Evolutionary conservation across 106 monocot species (phyloP).

Genomic region (Dendrobium catenatum): DNA sequence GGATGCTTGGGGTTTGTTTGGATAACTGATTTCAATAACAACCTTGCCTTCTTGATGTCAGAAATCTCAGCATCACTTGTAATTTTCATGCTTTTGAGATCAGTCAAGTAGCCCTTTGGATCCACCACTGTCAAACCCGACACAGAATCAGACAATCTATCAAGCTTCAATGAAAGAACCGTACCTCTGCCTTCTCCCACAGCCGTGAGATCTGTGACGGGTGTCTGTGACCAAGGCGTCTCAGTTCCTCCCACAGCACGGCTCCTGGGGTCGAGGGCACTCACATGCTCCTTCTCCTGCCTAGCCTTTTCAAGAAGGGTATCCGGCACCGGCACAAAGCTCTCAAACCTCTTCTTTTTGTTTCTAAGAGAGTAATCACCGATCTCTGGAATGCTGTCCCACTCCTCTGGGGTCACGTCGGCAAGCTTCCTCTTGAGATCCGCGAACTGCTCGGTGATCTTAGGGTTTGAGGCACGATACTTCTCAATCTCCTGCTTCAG

Average conservation of each 20-base stretch:
- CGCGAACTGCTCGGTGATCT: conserved; percentile 97
- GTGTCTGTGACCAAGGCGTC: conserved; percentile 91
- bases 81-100: conserved; percentile 98
- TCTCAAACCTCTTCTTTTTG: conserved; percentile 98
- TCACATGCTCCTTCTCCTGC: conserved; percentile 94
- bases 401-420: conserved; percentile 67
- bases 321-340: conserved; percentile 95
- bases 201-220: conserved; percentile 90
- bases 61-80: conserved; percentile 98
- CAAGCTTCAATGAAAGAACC: conserved; percentile 83
- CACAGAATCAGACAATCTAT: conserved; percentile 91
- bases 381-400: conserved; percentile 97
- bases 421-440: conserved; percentile 85
- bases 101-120: conserved; percentile 94
- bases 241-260: conserved; percentile 78
- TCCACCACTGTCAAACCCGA: conserved; percentile 90
- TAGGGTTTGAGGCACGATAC: conserved; percentile 92
- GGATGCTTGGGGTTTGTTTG: conserved; percentile 98
- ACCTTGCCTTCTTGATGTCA: conserved; percentile 93
- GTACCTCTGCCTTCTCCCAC: conserved; percentile 97
- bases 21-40: conserved; percentile 88
- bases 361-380: conserved; percentile 89
- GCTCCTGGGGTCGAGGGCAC: conserved; percentile 90
- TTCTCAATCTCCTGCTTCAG: conserved; percentile 97
- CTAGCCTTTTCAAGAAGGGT: conserved; percentile 93